Evolutionary conservation across 768 basidiomycete species (phyloP).

Genomic region (Cystofilobasidium bisporidii): DNA sequence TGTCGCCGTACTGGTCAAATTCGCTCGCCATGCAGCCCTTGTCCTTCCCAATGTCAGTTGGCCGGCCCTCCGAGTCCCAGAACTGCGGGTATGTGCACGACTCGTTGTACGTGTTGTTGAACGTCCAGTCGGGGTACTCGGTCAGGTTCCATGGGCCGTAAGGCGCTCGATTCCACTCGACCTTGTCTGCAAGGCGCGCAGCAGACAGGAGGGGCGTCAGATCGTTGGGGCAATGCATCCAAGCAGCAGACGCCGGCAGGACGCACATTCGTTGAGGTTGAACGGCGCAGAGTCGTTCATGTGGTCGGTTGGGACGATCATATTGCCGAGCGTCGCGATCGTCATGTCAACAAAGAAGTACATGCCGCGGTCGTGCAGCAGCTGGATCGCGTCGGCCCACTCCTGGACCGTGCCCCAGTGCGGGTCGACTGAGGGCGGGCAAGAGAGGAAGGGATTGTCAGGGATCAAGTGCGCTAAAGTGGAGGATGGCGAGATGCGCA

Average conservation of each 20-base stretch:
- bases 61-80: conserved; percentile 64
- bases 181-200: conserved; percentile 12
- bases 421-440: conserved; percentile 53
- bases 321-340: conserved; percentile 80
- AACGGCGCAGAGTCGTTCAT: conserved; percentile 76
- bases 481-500: no score
- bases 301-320: conserved; percentile 49
- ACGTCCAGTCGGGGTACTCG: conserved; percentile 67
- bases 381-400: conserved; percentile 65
- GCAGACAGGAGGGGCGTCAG: no score
- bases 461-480: no score
- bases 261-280: conserved; percentile 56
- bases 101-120: conserved; percentile 47
- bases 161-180: conserved; percentile 24
- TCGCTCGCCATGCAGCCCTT: conserved; percentile 72
- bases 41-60: conserved; percentile 47
- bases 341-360: conserved; percentile 89
- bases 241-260: neutral
- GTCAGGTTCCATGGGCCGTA: conserved; percentile 69
- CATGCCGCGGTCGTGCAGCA: conserved; percentile 73
- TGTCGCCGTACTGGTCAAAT: conserved; percentile 91
- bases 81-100: conserved; percentile 69
- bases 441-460: no score
- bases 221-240: no score
- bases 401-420: conserved; percentile 79